Conservation (phyloP, 495 filamentous ascomycete species). For the Amorphotheca resinae region DNA sequence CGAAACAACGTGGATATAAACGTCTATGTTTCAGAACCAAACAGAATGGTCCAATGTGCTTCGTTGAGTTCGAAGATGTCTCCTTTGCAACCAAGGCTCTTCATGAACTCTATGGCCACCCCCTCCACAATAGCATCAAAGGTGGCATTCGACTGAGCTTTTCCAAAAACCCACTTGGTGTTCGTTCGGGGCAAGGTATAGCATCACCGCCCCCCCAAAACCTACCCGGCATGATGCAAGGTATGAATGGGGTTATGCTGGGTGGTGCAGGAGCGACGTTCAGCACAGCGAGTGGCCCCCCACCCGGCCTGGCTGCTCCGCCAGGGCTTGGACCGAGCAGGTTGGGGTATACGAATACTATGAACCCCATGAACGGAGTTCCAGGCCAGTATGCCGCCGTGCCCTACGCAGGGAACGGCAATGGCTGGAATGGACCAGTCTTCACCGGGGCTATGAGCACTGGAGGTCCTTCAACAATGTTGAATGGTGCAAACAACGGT, state of each 20-base stretch:
- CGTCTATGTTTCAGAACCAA: conserved; percentile 95
- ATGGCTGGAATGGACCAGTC: conserved; percentile 32
- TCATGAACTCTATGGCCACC: conserved; percentile 81
- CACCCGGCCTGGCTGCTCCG: conserved; percentile 57
- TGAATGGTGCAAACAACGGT: conserved; percentile 33
- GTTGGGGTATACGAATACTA: conserved; percentile 17
- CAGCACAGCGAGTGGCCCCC: conserved; percentile 60
- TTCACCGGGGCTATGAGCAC: conserved; percentile 26
- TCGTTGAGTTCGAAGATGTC: conserved; percentile 96
- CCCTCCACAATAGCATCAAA: conserved; percentile 84
- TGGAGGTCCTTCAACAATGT: conserved; percentile 28
- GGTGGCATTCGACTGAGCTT: conserved; percentile 97
- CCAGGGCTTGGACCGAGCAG: conserved; percentile 47
- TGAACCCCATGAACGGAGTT: conserved; percentile 27
- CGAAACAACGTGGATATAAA: conserved; percentile 91
- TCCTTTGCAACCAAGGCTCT: conserved; percentile 87
- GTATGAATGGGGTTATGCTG: conserved; percentile 42
- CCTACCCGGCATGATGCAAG: conserved; percentile 35
- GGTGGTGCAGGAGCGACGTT: conserved; percentile 40
- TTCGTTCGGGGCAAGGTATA: conserved; percentile 62
- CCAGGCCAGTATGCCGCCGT: conserved; percentile 31
- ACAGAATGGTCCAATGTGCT: conserved; percentile 97
- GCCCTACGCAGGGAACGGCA: conserved; percentile 27
- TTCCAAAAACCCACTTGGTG: conserved; percentile 94
- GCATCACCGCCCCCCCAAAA: conserved; percentile 45